Percentiles rank a stretch among this genome's conserved stretches.
Conservation (phyloP, 306 rosid species). For the Sphenostylis stenocarpa region DNA sequence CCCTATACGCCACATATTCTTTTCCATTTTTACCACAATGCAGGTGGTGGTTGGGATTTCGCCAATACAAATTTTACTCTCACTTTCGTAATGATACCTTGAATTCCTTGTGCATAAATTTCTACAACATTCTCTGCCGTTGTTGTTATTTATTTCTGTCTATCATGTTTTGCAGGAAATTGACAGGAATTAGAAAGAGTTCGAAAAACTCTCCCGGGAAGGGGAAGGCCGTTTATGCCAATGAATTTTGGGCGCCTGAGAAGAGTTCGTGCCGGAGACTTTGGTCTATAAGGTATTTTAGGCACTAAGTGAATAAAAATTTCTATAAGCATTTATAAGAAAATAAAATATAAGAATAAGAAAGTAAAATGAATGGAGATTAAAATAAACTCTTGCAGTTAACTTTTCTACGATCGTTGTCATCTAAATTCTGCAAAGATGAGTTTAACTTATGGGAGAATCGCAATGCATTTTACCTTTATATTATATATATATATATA, state of each 20-base stretch:
- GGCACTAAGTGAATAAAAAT: not conserved
- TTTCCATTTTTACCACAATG: too few relatives aligned
- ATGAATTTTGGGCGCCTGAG: conserved; percentile 53
- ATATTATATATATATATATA: too few relatives aligned
- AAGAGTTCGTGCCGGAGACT: conserved; percentile 54
- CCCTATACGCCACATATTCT: too few relatives aligned
- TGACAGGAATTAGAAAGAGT: conserved; percentile 39
- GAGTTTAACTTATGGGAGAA: too few relatives aligned
- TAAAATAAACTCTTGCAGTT: too few relatives aligned
- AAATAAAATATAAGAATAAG: not conserved
- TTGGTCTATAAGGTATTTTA: conserved; percentile 70
- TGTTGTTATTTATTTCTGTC: not conserved
- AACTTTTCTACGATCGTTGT: too few relatives aligned
- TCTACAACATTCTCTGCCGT: not conserved
- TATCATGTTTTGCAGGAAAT: conserved; percentile 52
- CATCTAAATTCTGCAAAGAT: too few relatives aligned
- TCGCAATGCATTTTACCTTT: too few relatives aligned
- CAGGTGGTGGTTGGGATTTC: conserved; percentile 7
- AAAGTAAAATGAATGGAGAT: too few relatives aligned
- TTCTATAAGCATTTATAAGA: not conserved
- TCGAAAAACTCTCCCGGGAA: conserved; percentile 30
- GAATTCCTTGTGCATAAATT: not conserved
- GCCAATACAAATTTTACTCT: not conserved
- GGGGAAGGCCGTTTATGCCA: conserved; percentile 54
- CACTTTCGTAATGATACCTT: not conserved